Conservation (phyloP, 225 moss, liverwort and hornwort genomes). For the Marchantia paleacea region DNA sequence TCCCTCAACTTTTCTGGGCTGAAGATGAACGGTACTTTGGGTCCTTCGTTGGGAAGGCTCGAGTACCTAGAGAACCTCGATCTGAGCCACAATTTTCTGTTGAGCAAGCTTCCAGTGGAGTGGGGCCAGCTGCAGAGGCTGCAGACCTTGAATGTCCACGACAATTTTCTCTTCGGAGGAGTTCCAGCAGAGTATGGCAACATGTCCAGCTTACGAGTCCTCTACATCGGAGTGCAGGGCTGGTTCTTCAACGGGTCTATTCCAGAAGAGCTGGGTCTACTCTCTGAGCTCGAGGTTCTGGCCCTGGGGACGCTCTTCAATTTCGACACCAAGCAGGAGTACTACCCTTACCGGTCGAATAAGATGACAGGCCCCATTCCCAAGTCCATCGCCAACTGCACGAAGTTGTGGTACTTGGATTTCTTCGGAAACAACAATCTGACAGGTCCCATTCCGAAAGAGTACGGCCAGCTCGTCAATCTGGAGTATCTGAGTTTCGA, state of each 20-base stretch:
- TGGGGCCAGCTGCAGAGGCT: background rate
- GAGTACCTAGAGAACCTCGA: background rate
- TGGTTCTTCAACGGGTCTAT: slow-evolving; percentile 4
- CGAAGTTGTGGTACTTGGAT: slow-evolving; percentile 4
- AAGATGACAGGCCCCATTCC: background rate
- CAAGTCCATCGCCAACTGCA: background rate
- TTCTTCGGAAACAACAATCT: slow-evolving; percentile 41
- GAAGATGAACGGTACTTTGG: background rate
- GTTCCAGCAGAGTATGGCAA: background rate
- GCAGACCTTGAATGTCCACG: background rate
- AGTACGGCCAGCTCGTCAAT: slow-evolving; percentile 24
- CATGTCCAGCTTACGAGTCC: background rate
- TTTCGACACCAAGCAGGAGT: background rate
- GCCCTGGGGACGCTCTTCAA: background rate
- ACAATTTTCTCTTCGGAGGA: background rate
- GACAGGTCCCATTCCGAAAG: slow-evolving; percentile 19
- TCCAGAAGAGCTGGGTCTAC: background rate
- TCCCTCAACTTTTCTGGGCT: background rate
- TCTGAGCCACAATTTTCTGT: background rate
- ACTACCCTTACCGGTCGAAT: background rate
- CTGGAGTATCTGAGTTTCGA: slow-evolving; percentile 4
- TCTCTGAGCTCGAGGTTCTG: background rate
- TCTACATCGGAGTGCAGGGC: background rate
- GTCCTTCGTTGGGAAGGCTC: background rate
- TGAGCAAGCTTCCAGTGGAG: background rate